Evolutionary conservation across 1,284 basidiomycete species (phyloP), one percentile per base, ranked within the genome.

Genomic region (Fomitopsis palustris): DNA sequence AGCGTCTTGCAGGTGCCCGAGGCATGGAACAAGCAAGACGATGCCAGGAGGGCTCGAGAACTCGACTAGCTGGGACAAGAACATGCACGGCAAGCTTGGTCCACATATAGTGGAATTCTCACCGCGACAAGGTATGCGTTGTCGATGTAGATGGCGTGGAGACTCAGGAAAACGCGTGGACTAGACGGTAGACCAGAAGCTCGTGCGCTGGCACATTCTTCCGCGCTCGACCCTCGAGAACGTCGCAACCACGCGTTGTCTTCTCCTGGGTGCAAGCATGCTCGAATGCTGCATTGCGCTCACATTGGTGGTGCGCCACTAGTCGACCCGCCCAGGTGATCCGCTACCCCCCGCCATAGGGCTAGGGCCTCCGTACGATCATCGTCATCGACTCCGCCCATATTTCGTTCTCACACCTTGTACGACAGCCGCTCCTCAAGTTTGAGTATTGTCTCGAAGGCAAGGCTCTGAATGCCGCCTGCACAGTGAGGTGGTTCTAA

Each of bases 161-260:
- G 25, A 38, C 19, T 43, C 19, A 41, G 35, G 39, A 39, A 33
- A 92, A 62, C 82, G 98, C 7, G 96, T 96, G 0, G 88, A 95
- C 65, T 96, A 98, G 74, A 97, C 97, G 0, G 94, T 98, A 9
- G 95, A 98, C 73, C 80, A 99, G 55, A 98, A 98, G 73, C 83
- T 99, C 25, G 98, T 99, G 96, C 84, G 95, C 31, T 99, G 96
- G 96, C 84, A 96, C 9, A 95, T 99, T 64, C 79, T 99, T 97
- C 97, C 1, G 78, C 85, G 0, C 85, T 99, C 49, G 83, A 98
- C n/a, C 64, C 81, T 99, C 7, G 95, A 97, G 55, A 92, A 88
- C 72, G 84, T 99, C 27, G 86, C 93, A 2, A 71, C 73, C 0
- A 95, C 94, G 0, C 84, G 79, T 54, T 97, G 93, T 71, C 78